A percentile compares a stretch with the other conserved stretches of the same genome.
Conservation (phyloP, 2,329 filamentous ascomycete species). For the Diaporthe australafricana region DNA sequence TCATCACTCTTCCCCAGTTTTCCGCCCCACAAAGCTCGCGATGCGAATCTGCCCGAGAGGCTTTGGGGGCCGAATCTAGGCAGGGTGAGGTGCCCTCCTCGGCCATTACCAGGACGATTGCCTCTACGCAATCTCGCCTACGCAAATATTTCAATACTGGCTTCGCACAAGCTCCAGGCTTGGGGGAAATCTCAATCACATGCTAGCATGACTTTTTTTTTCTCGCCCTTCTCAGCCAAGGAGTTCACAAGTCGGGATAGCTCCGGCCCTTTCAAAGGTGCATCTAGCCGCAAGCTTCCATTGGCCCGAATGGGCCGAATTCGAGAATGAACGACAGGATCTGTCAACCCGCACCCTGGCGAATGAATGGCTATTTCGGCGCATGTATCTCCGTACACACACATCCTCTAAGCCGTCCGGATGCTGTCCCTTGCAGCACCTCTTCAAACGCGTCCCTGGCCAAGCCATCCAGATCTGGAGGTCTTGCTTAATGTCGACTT, state of each 20-base stretch:
- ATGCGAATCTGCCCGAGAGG: slow-evolving; percentile 34
- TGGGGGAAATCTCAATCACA: slow-evolving; percentile 14
- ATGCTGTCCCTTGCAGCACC: slow-evolving; percentile 31
- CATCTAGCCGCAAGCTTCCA: slow-evolving; percentile 11
- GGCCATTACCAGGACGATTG: slow-evolving; percentile 16
- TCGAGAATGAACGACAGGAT: slow-evolving; percentile 9
- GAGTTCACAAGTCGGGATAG: slow-evolving; percentile 13
- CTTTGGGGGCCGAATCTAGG: slow-evolving; percentile 29
- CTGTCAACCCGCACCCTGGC: background rate
- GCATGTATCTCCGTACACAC: slow-evolving; percentile 22
- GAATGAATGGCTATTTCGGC: slow-evolving; percentile 24
- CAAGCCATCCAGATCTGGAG: slow-evolving; percentile 28
- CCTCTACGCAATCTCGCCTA: slow-evolving; percentile 15
- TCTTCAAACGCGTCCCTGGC: slow-evolving; percentile 13
- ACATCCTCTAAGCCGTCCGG: slow-evolving; percentile 6
- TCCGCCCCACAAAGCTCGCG: slow-evolving; percentile 35
- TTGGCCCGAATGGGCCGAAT: slow-evolving; percentile 29
- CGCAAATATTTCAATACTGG: slow-evolving; percentile 3
- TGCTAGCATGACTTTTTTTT: slow-evolving; percentile 18
- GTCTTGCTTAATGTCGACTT: slow-evolving; percentile 29
- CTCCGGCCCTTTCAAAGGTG: slow-evolving; percentile 18
- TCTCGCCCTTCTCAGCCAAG: background rate
- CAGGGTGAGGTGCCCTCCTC: background rate
- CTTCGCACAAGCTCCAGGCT: slow-evolving; percentile 2
- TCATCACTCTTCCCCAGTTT: slow-evolving; percentile 32